phyloP scores from a whole-genome alignment of 306 rosid genomes.

The Pterocarpus santalinus region DNA sequence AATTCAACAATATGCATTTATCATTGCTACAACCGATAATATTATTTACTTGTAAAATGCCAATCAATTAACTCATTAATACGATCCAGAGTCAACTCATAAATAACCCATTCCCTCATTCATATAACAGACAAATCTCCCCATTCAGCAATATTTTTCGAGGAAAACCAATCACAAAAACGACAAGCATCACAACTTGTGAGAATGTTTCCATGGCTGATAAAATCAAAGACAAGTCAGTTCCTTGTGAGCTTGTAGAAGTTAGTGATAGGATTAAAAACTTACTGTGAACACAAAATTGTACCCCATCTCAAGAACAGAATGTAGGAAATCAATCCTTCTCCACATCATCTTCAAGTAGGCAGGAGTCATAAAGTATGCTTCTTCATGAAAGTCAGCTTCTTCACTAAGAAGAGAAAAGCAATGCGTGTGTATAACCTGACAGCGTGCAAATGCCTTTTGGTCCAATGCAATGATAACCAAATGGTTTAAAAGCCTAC shows the following conservation, averaged over 20 bases:
- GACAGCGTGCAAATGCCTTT: conserved; percentile 81
- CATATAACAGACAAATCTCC: conserved; percentile 25
- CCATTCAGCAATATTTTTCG: conserved; percentile 20
- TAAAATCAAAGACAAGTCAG: conserved; percentile 32
- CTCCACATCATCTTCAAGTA: conserved; percentile 98
- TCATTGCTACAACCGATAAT: not conserved
- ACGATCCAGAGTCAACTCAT: conserved; percentile 13
- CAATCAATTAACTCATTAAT: conserved; percentile 11
- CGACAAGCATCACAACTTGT: conserved; percentile 12
- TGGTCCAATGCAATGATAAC: conserved; percentile 85
- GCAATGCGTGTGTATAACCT: conserved; percentile 76
- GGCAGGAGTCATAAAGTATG: conserved; percentile 84
- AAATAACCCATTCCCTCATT: conserved; percentile 32
- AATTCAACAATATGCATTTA: conserved; percentile 6
- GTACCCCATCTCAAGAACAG: conserved; percentile 91
- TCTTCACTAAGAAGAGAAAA: conserved; percentile 76
- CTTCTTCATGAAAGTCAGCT: conserved; percentile 78
- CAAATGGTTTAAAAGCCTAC: conserved; percentile 78
- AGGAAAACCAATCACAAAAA: conserved; percentile 37
- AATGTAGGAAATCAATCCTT: conserved; percentile 89
- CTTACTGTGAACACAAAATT: conserved; percentile 95
- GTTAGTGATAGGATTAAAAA: conserved; percentile 39
- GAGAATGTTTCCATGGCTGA: conserved; percentile 14
- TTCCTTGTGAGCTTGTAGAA: conserved; percentile 37
- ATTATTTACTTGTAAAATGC: conserved; percentile 30